These are phyloP conservation scores for Globisporangium nunn DNA, from an alignment of 352 stramenopile genomes.

Conservation along the genomic window DNA sequence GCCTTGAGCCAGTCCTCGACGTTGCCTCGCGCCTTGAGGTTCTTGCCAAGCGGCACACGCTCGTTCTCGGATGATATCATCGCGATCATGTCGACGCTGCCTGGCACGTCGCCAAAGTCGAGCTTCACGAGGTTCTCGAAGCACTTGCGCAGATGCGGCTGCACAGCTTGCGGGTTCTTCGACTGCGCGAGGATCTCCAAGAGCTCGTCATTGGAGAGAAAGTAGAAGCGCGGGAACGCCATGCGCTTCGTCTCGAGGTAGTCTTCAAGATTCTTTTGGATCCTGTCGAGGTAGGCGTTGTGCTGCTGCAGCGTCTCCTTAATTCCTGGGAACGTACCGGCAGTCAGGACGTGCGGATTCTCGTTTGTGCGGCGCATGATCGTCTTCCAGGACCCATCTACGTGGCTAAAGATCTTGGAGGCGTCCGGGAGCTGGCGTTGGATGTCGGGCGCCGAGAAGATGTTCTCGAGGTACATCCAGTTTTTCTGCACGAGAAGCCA, in stretches of 20 bases:
- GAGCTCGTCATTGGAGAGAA: conserved; percentile 93
- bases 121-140: conserved; percentile 89
- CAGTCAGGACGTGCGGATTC: conserved; percentile 80
- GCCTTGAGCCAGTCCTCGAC: conserved; percentile 86
- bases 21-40: conserved; percentile 89
- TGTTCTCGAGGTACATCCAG: conserved; percentile 87
- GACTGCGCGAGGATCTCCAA: conserved; percentile 93
- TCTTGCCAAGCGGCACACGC: conserved; percentile 84
- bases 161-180: conserved; percentile 92
- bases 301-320: conserved; percentile 81
- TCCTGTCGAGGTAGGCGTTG: conserved; percentile 84
- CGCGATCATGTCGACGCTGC: conserved; percentile 90
- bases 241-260: conserved; percentile 92
- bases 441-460: conserved; percentile 88
- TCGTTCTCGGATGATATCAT: conserved; percentile 92
- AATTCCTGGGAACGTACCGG: conserved; percentile 69
- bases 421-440: conserved; percentile 86
- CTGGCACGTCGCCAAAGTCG: conserved; percentile 69
- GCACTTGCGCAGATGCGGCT: conserved; percentile 92
- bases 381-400: conserved; percentile 87
- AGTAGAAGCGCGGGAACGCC: conserved; percentile 93
- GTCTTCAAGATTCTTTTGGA: conserved; percentile 90
- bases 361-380: conserved; percentile 89
- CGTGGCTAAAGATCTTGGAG: conserved; percentile 87
- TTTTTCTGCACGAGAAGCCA: conserved; percentile 87